Evolutionary conservation across 768 basidiomycete genomes (phyloP).

Genomic region (Hysterangium stoloniferum): DNA sequence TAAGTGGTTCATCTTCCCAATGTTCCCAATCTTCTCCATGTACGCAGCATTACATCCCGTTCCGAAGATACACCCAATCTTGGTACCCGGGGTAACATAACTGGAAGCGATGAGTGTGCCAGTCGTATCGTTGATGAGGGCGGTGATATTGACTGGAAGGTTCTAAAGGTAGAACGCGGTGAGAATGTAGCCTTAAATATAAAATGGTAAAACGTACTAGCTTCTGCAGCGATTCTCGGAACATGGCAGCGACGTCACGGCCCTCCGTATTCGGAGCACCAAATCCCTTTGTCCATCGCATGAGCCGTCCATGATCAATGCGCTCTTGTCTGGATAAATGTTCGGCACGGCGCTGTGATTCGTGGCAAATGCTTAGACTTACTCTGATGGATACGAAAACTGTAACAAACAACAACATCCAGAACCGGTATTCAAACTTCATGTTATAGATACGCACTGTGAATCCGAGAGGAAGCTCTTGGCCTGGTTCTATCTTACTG

Average conservation of each 20-base stretch:
- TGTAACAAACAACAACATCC: constrained; percentile 20
- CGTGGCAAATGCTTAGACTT: constrained; percentile 27
- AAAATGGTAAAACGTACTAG: constrained; percentile 39
- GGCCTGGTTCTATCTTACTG: constrained; percentile 34
- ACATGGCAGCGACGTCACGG: constrained; percentile 88
- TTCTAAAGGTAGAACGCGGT: constrained; percentile 37
- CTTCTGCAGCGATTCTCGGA: constrained; percentile 72
- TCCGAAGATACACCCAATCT: constrained; percentile 94
- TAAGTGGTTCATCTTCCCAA: constrained; percentile 77
- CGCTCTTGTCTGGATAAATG: constrained; percentile 68
- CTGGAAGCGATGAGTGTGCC: constrained; percentile 95
- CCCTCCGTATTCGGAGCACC: constrained; percentile 89
- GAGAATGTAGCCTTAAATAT: neutral
- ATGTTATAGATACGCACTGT: constrained; percentile 55
- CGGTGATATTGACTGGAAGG: constrained; percentile 76
- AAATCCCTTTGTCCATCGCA: constrained; percentile 99
- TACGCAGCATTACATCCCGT: constrained; percentile 99
- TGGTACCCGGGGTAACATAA: constrained; percentile 86
- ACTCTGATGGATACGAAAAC: constrained; percentile 97
- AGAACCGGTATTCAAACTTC: constrained; percentile 11
- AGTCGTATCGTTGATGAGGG: constrained; percentile 96
- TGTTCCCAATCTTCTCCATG: constrained; percentile 83
- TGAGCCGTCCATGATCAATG: constrained; percentile 90
- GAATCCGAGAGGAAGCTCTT: constrained; percentile 75
- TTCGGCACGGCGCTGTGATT: no score